Evolutionary conservation across 2,329 filamentous ascomycete genomes (phyloP).

Genomic region (Trichoderma atrobrunneum): DNA sequence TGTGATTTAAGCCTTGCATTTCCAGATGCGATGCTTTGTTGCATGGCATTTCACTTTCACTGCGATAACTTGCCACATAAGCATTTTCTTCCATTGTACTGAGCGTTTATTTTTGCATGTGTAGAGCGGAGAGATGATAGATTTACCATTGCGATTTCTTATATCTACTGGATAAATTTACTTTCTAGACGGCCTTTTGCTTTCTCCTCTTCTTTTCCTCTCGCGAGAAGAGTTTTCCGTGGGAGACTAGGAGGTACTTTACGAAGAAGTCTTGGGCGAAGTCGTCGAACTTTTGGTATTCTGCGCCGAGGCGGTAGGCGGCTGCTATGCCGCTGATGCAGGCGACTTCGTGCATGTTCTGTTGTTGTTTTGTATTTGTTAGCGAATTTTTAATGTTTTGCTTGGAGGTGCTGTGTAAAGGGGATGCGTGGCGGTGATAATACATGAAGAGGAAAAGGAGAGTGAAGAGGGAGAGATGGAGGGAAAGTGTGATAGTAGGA

Average conservation of each 20-base stretch:
- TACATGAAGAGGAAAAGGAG: background rate
- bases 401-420: background rate
- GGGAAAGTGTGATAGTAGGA: too few species aligned
- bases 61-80: background rate
- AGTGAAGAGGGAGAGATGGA: too few species aligned
- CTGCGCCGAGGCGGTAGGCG: conserved; percentile 65
- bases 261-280: conserved; percentile 47
- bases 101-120: background rate
- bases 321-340: conserved; percentile 69
- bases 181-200: background rate
- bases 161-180: background rate
- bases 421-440: too few species aligned
- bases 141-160: background rate
- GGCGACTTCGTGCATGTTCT: conserved; percentile 69
- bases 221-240: conserved; percentile 40
- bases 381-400: background rate
- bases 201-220: conserved; percentile 32
- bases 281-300: conserved; percentile 60
- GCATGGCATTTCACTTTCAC: background rate
- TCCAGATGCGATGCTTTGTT: background rate
- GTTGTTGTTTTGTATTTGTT: background rate
- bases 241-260: conserved; percentile 46
- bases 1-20: background rate
- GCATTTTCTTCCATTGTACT: background rate
- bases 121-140: background rate